phyloP scores from a whole-genome alignment of 768 basidiomycete species.

The Collybia sp. region DNA sequence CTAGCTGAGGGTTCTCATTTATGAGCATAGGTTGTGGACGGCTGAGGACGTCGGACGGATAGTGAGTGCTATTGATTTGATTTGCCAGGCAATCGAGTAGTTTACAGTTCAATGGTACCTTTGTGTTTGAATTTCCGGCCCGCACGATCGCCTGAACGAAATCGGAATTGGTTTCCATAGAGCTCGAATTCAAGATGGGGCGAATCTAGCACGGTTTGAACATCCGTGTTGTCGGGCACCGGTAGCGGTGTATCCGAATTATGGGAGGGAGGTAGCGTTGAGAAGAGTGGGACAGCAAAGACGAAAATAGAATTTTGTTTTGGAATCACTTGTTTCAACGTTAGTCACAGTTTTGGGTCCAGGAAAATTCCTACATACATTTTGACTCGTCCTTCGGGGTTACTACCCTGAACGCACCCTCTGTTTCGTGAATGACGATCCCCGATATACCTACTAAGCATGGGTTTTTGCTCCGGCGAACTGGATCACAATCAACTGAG shows the following conservation, averaged over 20 bases:
- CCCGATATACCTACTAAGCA: constrained; percentile 78
- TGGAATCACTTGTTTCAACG: constrained; percentile 54
- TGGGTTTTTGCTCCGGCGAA: constrained; percentile 72
- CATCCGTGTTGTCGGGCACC: constrained; percentile 10
- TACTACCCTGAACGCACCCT: constrained; percentile 82
- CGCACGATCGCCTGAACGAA: constrained; percentile 76
- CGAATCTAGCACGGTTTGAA: constrained; percentile 52
- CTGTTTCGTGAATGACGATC: constrained; percentile 86
- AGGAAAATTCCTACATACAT: too few relatives aligned
- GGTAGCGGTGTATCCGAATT: constrained; percentile 21
- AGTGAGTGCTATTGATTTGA: too few relatives aligned
- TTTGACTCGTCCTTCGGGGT: constrained; percentile 67
- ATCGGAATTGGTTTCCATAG: constrained; percentile 83
- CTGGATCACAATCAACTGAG: constrained; percentile 27
- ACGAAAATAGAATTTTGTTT: constrained; percentile 76
- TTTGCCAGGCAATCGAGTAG: too few relatives aligned
- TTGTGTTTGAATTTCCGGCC: constrained; percentile 85
- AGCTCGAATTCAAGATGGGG: constrained; percentile 74
- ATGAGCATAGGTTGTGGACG: too few relatives aligned
- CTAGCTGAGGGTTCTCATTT: too few relatives aligned
- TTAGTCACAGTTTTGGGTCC: too few relatives aligned
- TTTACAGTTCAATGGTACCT: constrained; percentile 72
- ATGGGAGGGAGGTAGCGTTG: constrained; percentile 42
- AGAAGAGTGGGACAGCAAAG: constrained; percentile 69
- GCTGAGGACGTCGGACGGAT: too few relatives aligned